Evolutionary conservation across 23 red algal species (phyloP), one percentile per base, ranked within the genome.

Genomic region (Chondrus crispus): DNA sequence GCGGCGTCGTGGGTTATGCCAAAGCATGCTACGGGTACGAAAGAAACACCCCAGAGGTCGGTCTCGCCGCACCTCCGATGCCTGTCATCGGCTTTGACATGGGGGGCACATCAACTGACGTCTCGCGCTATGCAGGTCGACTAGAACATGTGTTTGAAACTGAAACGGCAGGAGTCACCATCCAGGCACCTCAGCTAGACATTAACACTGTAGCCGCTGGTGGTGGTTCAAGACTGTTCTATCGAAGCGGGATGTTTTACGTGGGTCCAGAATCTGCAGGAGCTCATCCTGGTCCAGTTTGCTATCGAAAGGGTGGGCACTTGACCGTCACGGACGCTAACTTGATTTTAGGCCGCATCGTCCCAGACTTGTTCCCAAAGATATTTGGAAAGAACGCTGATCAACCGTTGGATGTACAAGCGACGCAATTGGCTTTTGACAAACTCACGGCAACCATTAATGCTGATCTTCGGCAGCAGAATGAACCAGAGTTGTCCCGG

Each of bases 21-120:
- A 70, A 80, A 42, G 54, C 92, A 10, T 76, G 62, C 26, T 87
- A 94, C 33, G 82, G 58, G 48, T 82, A 64, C 64, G 83, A 87
- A 40, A 16, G 54, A 4, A 71, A 43, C 30, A 22, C 85, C 4
- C 22, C 41, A 26, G 50, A 55, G 18, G 4, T 9, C 30, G 62
- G 45, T 13, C 60, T 19, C 13, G 24, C 2, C 5, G 69, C 48
- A 29, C 20, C 26, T 29, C 63, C 80, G 18, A 80, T 38, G 10
- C 87, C 97, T 42, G 91, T 99, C 2, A 96, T 99, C 33, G 97
- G 94, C 18, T 95, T 99, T 68, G 97, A 99, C 78, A 99, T 99
- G 97, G 97, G 97, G 78, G 97, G 97, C 48, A 99, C 97, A 9
- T 96, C 93, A 2, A 99, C 94, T 50, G 97, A 99, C 68, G 97